Base-by-base conservation (phyloP, 169 alveolate genomes). In the Plasmodium berghei region DNA sequence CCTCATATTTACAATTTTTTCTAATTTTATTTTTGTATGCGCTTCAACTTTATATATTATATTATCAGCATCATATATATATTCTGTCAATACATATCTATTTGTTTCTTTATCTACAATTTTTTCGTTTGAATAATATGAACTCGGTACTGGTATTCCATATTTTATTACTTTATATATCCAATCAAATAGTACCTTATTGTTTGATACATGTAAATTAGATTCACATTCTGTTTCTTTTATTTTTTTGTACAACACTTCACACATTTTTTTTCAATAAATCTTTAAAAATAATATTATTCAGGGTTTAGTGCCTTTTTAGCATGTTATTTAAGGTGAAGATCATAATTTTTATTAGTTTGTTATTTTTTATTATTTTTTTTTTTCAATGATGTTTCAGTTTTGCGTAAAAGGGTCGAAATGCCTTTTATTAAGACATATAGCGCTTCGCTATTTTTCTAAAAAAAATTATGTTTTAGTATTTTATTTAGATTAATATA, bases 41-140 rank as follows among this genome's bases (percentile, higher is more conserved):
- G 90, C 90, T 56, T 83, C 90, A 12, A 83, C 72, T 67, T 83
- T 83, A 72, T 83, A 83, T n/a, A 83, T 83, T 20, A 83, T 83
- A 59, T 58, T 85, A 83, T 83, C 90, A 10, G 49, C 73, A 61
- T 83, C 90, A 55, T 83, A 83, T 42, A 83, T 83, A 48, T 83
- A 83, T 28, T 83, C 70, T n/a, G 90, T 83, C 16, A 83, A 10
- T 2, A 83, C 90, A 61, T 83, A 83, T 48, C 90, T 67, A 28
- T 83, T 59, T 34, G 90, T 83, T 69, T 83, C 90, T 83, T 49
- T 83, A 45, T 83, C 86, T 16, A 71, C 85, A n/a, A 83, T 28
- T 9, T 83, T 67, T 18, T 83, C 85, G 62, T 83, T 71, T 26
- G 59, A 48, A 49, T 83, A 83, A 62, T 71, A 83, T 2, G 73